phyloP scores from a whole-genome alignment of 2,329 filamentous ascomycete genomes.

The Taxawa tesnikishii region DNA sequence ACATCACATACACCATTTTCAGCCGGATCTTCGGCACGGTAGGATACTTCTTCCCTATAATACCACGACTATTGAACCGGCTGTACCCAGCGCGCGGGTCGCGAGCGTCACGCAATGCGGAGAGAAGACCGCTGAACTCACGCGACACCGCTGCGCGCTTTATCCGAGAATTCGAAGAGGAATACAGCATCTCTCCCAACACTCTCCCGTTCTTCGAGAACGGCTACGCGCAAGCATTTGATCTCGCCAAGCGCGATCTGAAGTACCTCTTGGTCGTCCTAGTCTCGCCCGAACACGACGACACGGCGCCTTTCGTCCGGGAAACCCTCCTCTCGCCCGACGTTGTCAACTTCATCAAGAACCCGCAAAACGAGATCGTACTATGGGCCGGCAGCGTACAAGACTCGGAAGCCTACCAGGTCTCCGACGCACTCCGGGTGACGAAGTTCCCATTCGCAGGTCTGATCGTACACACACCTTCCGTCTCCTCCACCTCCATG shows the following conservation, averaged over 20 bases:
- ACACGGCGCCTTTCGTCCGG: slow-evolving; percentile 68
- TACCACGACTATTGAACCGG: slow-evolving; percentile 50
- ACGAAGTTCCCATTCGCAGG: slow-evolving; percentile 89
- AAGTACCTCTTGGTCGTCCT: slow-evolving; percentile 86
- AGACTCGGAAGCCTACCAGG: slow-evolving; percentile 89
- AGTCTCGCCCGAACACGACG: slow-evolving; percentile 86
- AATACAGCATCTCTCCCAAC: slow-evolving; percentile 55
- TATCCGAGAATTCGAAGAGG: slow-evolving; percentile 87
- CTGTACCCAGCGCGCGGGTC: slow-evolving; percentile 42
- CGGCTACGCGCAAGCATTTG: slow-evolving; percentile 83
- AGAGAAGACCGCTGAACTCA: slow-evolving; percentile 63
- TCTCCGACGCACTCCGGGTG: slow-evolving; percentile 73
- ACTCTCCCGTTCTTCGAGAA: slow-evolving; percentile 70
- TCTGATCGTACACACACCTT: slow-evolving; percentile 76
- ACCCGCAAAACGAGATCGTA: slow-evolving; percentile 66
- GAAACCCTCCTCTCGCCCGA: slow-evolving; percentile 70
- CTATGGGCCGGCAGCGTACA: slow-evolving; percentile 89
- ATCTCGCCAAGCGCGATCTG: slow-evolving; percentile 77
- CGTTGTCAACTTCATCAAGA: slow-evolving; percentile 60
- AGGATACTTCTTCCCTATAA: slow-evolving; percentile 66
- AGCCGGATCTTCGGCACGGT: slow-evolving; percentile 60
- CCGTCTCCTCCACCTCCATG: slow-evolving; percentile 77
- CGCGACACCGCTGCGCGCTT: slow-evolving; percentile 82
- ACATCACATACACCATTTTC: slow-evolving; percentile 60
- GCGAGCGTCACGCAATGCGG: slow-evolving; percentile 47